Evolutionary conservation across 176 grass and related monocot genomes (phyloP).

Genomic region (Phoenix roebelenii): DNA sequence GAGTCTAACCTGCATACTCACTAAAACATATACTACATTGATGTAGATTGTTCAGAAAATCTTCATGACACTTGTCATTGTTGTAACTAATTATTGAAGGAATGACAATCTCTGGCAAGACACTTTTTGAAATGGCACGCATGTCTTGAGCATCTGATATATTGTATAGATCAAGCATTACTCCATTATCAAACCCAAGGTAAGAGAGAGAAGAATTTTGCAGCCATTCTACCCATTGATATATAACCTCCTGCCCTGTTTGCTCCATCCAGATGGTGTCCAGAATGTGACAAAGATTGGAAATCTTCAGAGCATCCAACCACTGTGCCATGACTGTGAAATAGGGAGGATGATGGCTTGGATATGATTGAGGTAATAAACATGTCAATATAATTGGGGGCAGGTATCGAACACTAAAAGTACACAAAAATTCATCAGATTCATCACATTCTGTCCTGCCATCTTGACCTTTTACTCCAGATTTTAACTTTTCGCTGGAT

Average conservation of each 20-base stretch:
- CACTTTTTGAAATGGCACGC: conserved; percentile 28
- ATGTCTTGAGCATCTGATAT: conserved; percentile 22
- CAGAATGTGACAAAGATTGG: conserved; percentile 36
- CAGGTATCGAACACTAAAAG: conserved; percentile 30
- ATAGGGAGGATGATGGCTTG: conserved; percentile 33
- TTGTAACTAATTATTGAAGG: conserved; percentile 59
- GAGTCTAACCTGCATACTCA: conserved; percentile 38
- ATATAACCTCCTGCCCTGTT: conserved; percentile 39
- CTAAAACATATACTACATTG: conserved; percentile 47
- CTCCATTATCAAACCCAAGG: conserved; percentile 37
- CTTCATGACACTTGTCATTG: conserved; percentile 39
- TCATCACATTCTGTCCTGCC: conserved; percentile 3
- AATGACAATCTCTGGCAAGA: conserved; percentile 43
- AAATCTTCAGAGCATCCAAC: conserved; percentile 41
- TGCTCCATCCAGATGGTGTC: conserved; percentile 44
- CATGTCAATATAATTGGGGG: conserved; percentile 44
- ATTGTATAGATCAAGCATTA: conserved; percentile 35
- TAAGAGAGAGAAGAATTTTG: conserved; percentile 23
- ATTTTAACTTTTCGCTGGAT: conserved; percentile 28
- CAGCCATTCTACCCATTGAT: conserved; percentile 53
- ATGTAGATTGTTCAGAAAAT: conserved; percentile 50
- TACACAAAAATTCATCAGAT: conserved; percentile 25
- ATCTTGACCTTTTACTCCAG: conserved; percentile 11
- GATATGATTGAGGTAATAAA: conserved; percentile 37
- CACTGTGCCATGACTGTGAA: conserved; percentile 38